phyloP scores from a whole-genome alignment of 2,329 filamentous ascomycete species.

The Colletotrichum sp. region DNA sequence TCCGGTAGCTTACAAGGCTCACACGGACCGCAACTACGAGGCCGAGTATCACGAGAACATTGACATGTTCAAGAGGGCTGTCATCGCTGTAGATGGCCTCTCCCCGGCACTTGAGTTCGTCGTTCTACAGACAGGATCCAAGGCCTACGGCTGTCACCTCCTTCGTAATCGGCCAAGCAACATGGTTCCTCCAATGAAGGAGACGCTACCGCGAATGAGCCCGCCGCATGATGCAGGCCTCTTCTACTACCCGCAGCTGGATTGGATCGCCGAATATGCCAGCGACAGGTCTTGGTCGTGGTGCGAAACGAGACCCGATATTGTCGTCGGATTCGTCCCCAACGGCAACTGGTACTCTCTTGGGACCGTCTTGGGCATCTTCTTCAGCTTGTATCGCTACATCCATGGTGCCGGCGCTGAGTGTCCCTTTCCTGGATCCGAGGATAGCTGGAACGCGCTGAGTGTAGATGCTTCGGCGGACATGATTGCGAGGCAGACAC shows the following conservation, averaged over 20 bases:
- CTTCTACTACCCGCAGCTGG: slow-evolving; percentile 44
- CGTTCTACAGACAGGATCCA: slow-evolving; percentile 37
- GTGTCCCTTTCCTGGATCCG: slow-evolving; percentile 41
- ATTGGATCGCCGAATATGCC: slow-evolving; percentile 38
- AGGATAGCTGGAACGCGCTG: slow-evolving; percentile 39
- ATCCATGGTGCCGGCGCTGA: slow-evolving; percentile 41
- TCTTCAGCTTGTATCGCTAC: slow-evolving; percentile 37
- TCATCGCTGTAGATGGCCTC: slow-evolving; percentile 36
- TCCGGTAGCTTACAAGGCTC: slow-evolving; percentile 42
- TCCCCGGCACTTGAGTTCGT: slow-evolving; percentile 40
- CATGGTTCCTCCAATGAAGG: slow-evolving; percentile 37
- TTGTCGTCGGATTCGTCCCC: slow-evolving; percentile 42
- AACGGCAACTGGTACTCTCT: slow-evolving; percentile 43
- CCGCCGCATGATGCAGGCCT: slow-evolving; percentile 37
- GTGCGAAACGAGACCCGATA: slow-evolving; percentile 42
- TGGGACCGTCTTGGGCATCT: slow-evolving; percentile 20
- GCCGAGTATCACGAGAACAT: slow-evolving; percentile 43
- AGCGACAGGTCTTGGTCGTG: slow-evolving; percentile 43
- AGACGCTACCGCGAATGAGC: slow-evolving; percentile 35
- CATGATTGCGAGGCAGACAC: slow-evolving; percentile 35
- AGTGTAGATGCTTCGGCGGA: slow-evolving; percentile 44
- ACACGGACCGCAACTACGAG: slow-evolving; percentile 33
- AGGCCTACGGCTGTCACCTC: slow-evolving; percentile 46
- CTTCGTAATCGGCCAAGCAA: slow-evolving; percentile 39
- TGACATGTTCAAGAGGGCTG: slow-evolving; percentile 42